Evolutionary conservation across 2,329 filamentous ascomycete species (phyloP), one percentile per base, ranked within the genome.

Genomic region (Alternaria burnsii): DNA sequence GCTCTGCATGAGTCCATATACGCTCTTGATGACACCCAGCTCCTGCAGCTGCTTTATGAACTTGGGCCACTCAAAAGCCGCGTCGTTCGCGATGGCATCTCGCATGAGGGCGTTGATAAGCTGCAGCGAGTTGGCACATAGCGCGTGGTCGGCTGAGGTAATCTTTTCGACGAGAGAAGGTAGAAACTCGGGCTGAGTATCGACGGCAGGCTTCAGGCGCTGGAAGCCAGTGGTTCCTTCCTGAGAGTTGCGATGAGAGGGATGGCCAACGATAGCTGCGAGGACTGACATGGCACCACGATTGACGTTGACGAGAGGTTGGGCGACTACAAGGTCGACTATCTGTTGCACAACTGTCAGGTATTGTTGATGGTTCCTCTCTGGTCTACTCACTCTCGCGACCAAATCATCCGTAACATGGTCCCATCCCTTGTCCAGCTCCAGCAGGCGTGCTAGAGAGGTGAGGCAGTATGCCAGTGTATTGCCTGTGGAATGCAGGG

Each of bases 381-480:
- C 42, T 30, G 38, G 42, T 42, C 48, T 28, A 72, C 84, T 75
- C 80, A 89, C 88, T 79, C 88, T 83, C 76, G 87, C 84, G 59
- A 90, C 88, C 52, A 94, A 82, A 71, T 92, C 90, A 59, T 88
- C 85, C 16, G 91, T 89, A 72, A 94, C 91, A 62, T 91, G 88
- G 66, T 98, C 94, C 95, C 95, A 99, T 60, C 95, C 95, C 87
- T 97, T 97, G 81, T 98, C 95, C 40, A 98, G 91, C 81, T 99
- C 95, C 63, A 99, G 84, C 61, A 99, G 82, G 58, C 93, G 88
- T 58, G 90, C 92, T 71, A 98, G 86, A 72, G 92, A 95, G 68
- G 97, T 94, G 61, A 99, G 84, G 63, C 94, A 92, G 81, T 99
- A 99, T 62, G 95, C 95, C 75, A 99, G 85, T 1, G 95, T 98